phyloP scores from a whole-genome alignment of 257 asterid genomes.

The Solanum tacnaense region DNA sequence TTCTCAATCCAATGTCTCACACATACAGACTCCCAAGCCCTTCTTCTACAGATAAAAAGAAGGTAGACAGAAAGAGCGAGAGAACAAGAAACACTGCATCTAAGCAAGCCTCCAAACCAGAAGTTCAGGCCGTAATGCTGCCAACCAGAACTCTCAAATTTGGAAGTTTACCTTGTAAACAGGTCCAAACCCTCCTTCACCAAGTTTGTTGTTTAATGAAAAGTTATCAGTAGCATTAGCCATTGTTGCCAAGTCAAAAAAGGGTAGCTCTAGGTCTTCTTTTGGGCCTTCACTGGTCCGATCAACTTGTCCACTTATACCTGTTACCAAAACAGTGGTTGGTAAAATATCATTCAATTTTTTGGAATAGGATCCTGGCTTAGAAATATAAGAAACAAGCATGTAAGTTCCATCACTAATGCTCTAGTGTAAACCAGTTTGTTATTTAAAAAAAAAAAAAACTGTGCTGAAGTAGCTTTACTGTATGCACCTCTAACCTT shows the following conservation, averaged over 20 bases:
- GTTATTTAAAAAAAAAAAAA: too few species aligned
- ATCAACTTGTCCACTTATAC: background rate
- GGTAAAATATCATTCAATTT: background rate
- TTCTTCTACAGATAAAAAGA: too few species aligned
- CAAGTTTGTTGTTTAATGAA: constrained; percentile 23
- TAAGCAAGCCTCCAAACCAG: too few species aligned
- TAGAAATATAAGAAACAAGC: background rate
- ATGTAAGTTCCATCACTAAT: background rate
- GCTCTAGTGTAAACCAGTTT: too few species aligned
- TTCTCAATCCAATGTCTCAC: too few species aligned
- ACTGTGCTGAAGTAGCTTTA: background rate
- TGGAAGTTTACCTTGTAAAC: constrained; percentile 30
- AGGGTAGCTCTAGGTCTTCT: constrained; percentile 18
- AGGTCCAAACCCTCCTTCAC: constrained; percentile 47
- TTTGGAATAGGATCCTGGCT: background rate
- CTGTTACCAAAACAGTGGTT: background rate
- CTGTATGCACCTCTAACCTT: background rate
- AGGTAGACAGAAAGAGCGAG: too few species aligned
- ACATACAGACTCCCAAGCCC: too few species aligned
- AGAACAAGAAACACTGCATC: too few species aligned
- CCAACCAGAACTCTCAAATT: background rate
- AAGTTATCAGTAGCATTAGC: constrained; percentile 27
- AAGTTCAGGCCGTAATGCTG: too few species aligned
- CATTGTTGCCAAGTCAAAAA: constrained; percentile 3
- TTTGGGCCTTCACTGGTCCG: background rate